Conservation (phyloP, 1,284 basidiomycete species). For the Apiotrichum akiyoshidainum region DNA sequence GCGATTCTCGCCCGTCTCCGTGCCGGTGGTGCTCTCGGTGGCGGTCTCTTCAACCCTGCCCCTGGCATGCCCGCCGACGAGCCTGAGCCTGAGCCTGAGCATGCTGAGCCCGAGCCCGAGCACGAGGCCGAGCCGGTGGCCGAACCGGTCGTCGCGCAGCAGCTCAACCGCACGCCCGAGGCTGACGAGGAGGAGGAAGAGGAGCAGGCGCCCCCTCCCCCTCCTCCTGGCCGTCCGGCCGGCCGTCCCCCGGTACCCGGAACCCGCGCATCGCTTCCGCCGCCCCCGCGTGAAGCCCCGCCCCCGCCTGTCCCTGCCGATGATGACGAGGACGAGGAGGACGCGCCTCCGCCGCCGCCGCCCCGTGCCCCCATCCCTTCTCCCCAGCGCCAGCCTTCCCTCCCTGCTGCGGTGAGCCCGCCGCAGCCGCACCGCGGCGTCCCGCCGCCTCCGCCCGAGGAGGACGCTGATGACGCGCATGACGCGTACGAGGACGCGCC, state of each 20-base stretch:
- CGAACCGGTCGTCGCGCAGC: background rate
- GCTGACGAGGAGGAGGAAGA: background rate
- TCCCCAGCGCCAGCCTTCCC: constrained; percentile 18
- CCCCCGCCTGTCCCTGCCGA: background rate
- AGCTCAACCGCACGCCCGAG: background rate
- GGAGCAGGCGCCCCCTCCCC: background rate
- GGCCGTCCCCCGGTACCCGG: background rate
- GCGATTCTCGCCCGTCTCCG: constrained; percentile 46
- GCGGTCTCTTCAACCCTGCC: constrained; percentile 46
- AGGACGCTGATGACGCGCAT: constrained; percentile 8
- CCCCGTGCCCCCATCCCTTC: constrained; percentile 16
- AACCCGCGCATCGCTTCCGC: background rate
- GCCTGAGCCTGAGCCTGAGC: constrained; percentile 15
- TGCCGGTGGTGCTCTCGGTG: constrained; percentile 47
- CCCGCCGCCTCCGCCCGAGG: constrained; percentile 6
- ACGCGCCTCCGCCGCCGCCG: constrained; percentile 17
- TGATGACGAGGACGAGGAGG: constrained; percentile 20
- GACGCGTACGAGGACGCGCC: constrained; percentile 14
- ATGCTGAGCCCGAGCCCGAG: constrained; percentile 5
- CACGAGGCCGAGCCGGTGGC: background rate
- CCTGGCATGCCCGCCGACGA: constrained; percentile 6
- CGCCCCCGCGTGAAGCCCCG: too few relatives aligned
- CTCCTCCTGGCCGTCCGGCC: background rate
- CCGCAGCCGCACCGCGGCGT: background rate
- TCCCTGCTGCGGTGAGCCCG: constrained; percentile 3